Evolutionary conservation across 2,329 filamentous ascomycete species (phyloP).

Genomic region (Epichloe sp.): DNA sequence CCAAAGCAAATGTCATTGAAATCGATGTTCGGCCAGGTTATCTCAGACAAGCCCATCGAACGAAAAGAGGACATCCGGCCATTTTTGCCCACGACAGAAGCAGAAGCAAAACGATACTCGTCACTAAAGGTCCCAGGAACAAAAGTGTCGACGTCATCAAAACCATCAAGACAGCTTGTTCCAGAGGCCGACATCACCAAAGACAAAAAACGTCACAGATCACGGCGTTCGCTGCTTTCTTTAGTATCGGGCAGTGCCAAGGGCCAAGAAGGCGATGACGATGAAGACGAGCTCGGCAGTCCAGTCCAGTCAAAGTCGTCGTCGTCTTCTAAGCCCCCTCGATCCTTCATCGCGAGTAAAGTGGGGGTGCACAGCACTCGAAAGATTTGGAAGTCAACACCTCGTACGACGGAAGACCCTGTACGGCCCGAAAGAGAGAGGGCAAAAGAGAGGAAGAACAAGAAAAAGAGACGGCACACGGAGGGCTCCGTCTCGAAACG

Average conservation of each 20-base stretch:
- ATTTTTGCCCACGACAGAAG: not conserved
- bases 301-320: slow-evolving; percentile 5
- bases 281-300: slow-evolving; percentile 3
- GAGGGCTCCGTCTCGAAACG: slow-evolving; percentile 9
- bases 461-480: slow-evolving; percentile 4
- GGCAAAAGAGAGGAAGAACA: slow-evolving; percentile 2
- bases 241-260: not conserved
- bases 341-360: slow-evolving; percentile 6
- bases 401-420: slow-evolving; percentile 16
- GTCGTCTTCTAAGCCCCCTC: slow-evolving; percentile 8
- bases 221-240: slow-evolving; percentile 4
- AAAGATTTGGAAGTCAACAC: slow-evolving; percentile 17
- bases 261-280: not conserved
- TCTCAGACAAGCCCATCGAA: not conserved
- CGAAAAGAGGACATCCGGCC: not conserved
- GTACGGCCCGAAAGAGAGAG: slow-evolving; percentile 15
- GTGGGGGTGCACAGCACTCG: slow-evolving; percentile 9
- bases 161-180: not conserved
- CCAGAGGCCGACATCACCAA: not conserved
- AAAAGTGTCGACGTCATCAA: not conserved
- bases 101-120: not conserved
- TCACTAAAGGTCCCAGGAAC: not conserved
- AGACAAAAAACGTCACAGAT: slow-evolving; percentile 1
- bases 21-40: not conserved
- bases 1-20: not conserved